Conservation (phyloP, 805 yeast species). For the Wickerhamiella domercqiae region DNA sequence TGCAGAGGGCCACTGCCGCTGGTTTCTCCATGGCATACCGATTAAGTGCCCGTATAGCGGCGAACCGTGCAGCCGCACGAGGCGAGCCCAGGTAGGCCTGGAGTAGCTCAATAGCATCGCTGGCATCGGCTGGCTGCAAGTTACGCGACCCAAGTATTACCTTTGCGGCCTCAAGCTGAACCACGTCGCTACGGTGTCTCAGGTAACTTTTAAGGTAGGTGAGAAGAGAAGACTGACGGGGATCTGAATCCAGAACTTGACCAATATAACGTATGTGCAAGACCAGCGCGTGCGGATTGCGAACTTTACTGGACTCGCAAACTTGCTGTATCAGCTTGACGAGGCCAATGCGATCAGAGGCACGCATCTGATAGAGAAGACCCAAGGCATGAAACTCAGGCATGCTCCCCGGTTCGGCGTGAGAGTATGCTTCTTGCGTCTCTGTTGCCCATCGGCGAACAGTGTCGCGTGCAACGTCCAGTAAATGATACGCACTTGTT, state of each 20-base stretch:
- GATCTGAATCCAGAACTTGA: conserved; percentile 39
- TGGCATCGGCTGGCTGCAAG: conserved; percentile 34
- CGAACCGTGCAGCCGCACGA: conserved; percentile 75
- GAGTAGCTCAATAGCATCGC: conserved; percentile 51
- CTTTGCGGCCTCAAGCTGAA: conserved; percentile 83
- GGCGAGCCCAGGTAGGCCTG: conserved; percentile 74
- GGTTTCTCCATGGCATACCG: conserved; percentile 72
- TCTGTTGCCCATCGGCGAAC: conserved; percentile 91
- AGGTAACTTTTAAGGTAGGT: conserved; percentile 56
- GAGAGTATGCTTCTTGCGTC: conserved; percentile 68
- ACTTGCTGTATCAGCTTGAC: conserved; percentile 78
- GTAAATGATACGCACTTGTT: conserved; percentile 74
- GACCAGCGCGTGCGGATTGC: conserved; percentile 68
- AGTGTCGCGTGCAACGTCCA: conserved; percentile 81
- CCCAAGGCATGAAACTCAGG: conserved; percentile 95
- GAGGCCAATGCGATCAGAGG: conserved; percentile 86
- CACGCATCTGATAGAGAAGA: conserved; percentile 68
- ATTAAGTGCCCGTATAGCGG: conserved; percentile 83
- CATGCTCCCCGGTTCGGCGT: conserved; percentile 35
- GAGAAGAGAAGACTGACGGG: conserved; percentile 42
- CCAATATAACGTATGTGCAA: conserved; percentile 74
- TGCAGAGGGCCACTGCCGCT: conserved; percentile 53
- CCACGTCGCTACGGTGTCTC: conserved; percentile 72
- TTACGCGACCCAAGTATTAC: conserved; percentile 41
- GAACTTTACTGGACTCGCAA: conserved; percentile 40